These are phyloP conservation scores for Fulvia fulva DNA, from an alignment of 2,329 filamentous ascomycete species.

Conservation along the genomic window DNA sequence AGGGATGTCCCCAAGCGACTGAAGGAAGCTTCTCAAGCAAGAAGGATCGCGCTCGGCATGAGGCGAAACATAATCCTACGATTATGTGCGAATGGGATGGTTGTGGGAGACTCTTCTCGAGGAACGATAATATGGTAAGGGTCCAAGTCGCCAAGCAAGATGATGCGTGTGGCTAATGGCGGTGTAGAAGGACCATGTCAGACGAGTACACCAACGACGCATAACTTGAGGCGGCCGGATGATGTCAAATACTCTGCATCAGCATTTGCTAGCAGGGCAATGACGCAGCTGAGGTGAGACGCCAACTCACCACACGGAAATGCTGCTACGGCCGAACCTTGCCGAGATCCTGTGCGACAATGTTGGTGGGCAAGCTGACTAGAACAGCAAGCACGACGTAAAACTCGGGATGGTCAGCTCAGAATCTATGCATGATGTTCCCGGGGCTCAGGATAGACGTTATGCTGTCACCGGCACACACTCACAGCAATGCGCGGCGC, in stretches of 20 bases:
- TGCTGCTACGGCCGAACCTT: too few relatives aligned
- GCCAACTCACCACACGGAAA: background rate
- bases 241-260: background rate
- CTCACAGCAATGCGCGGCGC: too few relatives aligned
- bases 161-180: background rate
- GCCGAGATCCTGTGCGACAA: too few relatives aligned
- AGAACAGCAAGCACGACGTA: too few relatives aligned
- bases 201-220: background rate
- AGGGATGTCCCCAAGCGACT: conserved; percentile 54
- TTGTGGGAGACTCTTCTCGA: conserved; percentile 56
- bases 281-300: background rate
- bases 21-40: conserved; percentile 60
- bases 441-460: too few relatives aligned
- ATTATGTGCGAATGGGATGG: conserved; percentile 56
- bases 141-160: conserved; percentile 7
- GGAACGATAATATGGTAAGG: conserved; percentile 61
- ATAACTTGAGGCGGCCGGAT: background rate
- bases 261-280: too few relatives aligned
- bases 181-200: background rate
- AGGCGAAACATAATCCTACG: conserved; percentile 59
- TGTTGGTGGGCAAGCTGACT: too few relatives aligned
- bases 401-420: too few relatives aligned
- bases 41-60: conserved; percentile 59
- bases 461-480: too few relatives aligned
- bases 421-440: too few relatives aligned